A percentile compares a stretch with the other conserved stretches of the same genome.
Evolutionary conservation across 2,329 filamentous ascomycete genomes (phyloP).

Genomic region (Paecilomyces sp.): DNA sequence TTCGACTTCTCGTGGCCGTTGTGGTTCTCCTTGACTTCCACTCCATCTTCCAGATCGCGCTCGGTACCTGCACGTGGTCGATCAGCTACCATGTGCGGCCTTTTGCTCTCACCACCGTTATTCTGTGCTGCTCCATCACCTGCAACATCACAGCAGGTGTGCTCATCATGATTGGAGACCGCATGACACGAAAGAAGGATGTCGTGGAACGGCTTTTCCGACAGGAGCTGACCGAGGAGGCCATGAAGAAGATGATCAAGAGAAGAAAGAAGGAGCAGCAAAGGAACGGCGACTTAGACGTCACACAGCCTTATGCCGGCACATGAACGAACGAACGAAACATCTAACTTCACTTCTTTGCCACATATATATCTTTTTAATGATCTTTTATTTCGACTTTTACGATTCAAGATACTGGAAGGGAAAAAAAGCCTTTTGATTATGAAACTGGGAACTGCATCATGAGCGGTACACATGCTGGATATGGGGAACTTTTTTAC

Average conservation of each 20-base stretch:
- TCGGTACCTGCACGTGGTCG: slow-evolving; percentile 71
- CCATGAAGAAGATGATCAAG: slow-evolving; percentile 51
- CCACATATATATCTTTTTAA: neutral
- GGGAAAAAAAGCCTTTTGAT: neutral
- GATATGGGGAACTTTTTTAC: too few species aligned
- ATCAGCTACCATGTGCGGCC: slow-evolving; percentile 65
- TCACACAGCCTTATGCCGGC: slow-evolving; percentile 8
- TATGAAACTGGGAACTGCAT: neutral
- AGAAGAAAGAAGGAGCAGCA: slow-evolving; percentile 37
- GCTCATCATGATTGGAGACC: slow-evolving; percentile 68
- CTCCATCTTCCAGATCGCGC: slow-evolving; percentile 70
- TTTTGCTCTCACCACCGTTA: slow-evolving; percentile 68
- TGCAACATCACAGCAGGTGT: slow-evolving; percentile 72
- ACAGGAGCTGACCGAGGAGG: slow-evolving; percentile 65
- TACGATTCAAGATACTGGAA: neutral
- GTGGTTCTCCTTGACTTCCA: slow-evolving; percentile 75
- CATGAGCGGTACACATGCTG: neutral
- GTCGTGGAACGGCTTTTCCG: slow-evolving; percentile 69
- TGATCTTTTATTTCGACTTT: neutral
- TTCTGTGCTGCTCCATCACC: slow-evolving; percentile 70
- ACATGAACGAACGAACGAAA: slow-evolving; percentile 6
- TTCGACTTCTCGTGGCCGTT: slow-evolving; percentile 66
- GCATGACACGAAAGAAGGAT: slow-evolving; percentile 75
- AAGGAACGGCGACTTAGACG: slow-evolving; percentile 13
- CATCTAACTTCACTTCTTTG: neutral